phyloP scores from a whole-genome alignment of 352 stramenopile genomes.

The Saprolegnia diclina region DNA sequence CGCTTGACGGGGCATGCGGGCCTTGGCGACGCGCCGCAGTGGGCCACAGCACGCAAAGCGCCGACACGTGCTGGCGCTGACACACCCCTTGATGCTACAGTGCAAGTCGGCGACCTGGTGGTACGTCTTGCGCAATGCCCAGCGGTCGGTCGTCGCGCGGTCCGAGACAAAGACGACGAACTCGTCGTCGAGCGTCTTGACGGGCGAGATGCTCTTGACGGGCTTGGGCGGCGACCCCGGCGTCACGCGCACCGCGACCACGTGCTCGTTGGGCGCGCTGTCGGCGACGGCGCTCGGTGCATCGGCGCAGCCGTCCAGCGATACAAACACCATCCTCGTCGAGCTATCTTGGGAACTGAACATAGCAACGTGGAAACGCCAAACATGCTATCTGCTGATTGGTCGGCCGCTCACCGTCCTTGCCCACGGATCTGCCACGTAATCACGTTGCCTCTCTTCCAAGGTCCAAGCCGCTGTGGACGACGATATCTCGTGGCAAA shows the following conservation, averaged over 20 bases:
- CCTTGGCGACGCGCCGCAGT: slow-evolving; percentile 49
- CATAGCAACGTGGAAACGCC: neutral
- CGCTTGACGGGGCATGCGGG: slow-evolving; percentile 35
- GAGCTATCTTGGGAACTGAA: neutral
- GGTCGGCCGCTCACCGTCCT: neutral
- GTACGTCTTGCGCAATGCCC: slow-evolving; percentile 55
- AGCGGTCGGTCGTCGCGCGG: slow-evolving; percentile 54
- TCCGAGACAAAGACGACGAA: slow-evolving; percentile 79
- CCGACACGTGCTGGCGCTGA: slow-evolving; percentile 34
- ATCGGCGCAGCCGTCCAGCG: slow-evolving; percentile 45
- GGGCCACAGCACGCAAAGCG: slow-evolving; percentile 47
- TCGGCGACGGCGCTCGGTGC: slow-evolving; percentile 9
- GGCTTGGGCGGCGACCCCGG: slow-evolving; percentile 51
- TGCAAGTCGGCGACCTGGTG: slow-evolving; percentile 44
- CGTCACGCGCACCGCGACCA: slow-evolving; percentile 58
- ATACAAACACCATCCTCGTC: slow-evolving; percentile 68
- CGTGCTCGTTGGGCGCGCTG: slow-evolving; percentile 27
- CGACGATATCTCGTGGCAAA: too few species aligned
- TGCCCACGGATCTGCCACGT: neutral
- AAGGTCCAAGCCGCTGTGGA: too few species aligned
- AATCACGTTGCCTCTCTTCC: neutral
- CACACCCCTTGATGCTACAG: slow-evolving; percentile 33
- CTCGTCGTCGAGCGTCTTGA: slow-evolving; percentile 25
- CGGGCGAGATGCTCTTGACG: slow-evolving; percentile 23
- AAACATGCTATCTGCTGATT: neutral